Evolutionary conservation across 1,139 yeast species (phyloP).

Genomic region (Blastobotrys petasosporus): DNA sequence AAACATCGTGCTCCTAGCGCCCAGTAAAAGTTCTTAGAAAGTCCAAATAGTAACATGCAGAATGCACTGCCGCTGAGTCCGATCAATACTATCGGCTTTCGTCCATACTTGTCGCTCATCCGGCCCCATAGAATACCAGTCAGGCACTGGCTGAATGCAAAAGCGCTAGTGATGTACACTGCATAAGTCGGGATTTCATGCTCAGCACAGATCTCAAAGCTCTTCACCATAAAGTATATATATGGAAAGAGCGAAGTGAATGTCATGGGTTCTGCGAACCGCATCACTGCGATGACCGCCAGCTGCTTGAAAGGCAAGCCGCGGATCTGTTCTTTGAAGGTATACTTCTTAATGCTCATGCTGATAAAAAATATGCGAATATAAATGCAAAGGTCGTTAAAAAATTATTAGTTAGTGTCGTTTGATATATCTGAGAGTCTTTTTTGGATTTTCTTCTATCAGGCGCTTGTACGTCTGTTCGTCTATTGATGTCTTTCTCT

Average conservation of each 20-base stretch:
- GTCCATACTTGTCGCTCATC: conserved; percentile 49
- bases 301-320: conserved; percentile 39
- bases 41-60: conserved; percentile 48
- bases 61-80: conserved; percentile 49
- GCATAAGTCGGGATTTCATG: conserved; percentile 49
- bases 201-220: conserved; percentile 36
- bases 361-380: no score
- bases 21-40: conserved; percentile 44
- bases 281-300: conserved; percentile 39
- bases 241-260: conserved; percentile 62
- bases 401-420: no score
- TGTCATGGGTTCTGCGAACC: conserved; percentile 58
- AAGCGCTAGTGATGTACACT: conserved; percentile 52
- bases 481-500: no score
- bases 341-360: conserved; percentile 10
- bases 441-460: no score
- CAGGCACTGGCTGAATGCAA: conserved; percentile 48
- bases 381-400: no score
- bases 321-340: conserved; percentile 23
- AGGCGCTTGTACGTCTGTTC: no score
- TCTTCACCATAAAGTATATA: conserved; percentile 57
- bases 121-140: conserved; percentile 58
- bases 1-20: conserved; percentile 49
- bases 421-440: no score
- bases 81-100: conserved; percentile 48